A percentile compares a stretch with the other conserved stretches of the same genome.
Conservation (phyloP, 2,329 filamentous ascomycete species). For the Akanthomyces uredinophilus region DNA sequence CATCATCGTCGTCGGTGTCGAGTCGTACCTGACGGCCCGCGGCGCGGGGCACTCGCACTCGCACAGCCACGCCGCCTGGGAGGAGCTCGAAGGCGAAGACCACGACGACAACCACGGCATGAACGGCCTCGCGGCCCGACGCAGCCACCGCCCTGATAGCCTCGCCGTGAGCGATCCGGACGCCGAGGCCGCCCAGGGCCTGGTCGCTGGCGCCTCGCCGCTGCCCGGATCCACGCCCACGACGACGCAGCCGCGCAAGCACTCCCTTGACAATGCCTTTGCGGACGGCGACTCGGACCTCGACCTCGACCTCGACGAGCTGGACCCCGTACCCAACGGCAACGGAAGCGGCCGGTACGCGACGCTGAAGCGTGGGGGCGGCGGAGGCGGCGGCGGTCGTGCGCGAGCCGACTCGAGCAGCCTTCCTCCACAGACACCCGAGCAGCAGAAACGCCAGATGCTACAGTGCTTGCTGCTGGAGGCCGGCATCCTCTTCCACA, state of each 20-base stretch:
- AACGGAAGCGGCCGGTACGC: constrained; percentile 26
- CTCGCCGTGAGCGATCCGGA: constrained; percentile 50
- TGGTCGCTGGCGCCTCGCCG: constrained; percentile 56
- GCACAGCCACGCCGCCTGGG: constrained; percentile 44
- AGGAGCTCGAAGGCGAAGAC: constrained; percentile 39
- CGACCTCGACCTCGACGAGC: constrained; percentile 57
- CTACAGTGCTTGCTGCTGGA: constrained; percentile 76
- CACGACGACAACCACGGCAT: constrained; percentile 28
- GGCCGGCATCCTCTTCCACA: constrained; percentile 80
- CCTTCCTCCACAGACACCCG: constrained; percentile 33
- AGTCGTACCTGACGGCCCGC: constrained; percentile 79
- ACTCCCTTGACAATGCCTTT: constrained; percentile 28
- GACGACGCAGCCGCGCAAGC: constrained; percentile 20
- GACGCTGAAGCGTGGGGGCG: constrained; percentile 26
- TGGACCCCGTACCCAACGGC: constrained; percentile 38
- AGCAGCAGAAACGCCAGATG: constrained; percentile 62
- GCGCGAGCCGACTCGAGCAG: constrained; percentile 20
- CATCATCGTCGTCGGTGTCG: constrained; percentile 76
- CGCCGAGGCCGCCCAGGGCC: constrained; percentile 45
- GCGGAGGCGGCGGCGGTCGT: neutral
- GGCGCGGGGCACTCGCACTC: constrained; percentile 58
- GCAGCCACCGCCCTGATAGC: constrained; percentile 40
- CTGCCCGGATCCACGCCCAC: constrained; percentile 50
- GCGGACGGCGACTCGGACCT: constrained; percentile 50
- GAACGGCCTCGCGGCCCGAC: constrained; percentile 33